A percentile compares a stretch with the other conserved stretches of the same genome.
phyloP scores from a whole-genome alignment of 768 basidiomycete genomes.

The Rhodosporidiobolus odoratus region DNA sequence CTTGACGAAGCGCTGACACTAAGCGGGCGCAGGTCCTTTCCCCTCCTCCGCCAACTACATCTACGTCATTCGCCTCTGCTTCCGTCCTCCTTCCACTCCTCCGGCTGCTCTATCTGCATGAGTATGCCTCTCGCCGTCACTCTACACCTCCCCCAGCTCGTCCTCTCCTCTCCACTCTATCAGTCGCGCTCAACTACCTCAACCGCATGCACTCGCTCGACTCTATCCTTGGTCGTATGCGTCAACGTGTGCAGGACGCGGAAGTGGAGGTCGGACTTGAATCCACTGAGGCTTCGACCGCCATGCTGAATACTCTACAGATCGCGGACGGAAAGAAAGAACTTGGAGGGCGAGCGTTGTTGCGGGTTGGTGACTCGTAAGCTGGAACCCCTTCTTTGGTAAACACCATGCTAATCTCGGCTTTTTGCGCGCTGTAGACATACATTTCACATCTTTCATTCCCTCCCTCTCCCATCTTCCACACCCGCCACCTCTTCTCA shows the following conservation, averaged over 20 bases:
- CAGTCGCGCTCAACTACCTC: conserved; percentile 13
- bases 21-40: neutral
- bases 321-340: conserved; percentile 8
- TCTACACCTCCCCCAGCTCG: neutral
- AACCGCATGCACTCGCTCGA: neutral
- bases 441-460: conserved; percentile 21
- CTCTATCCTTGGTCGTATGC: neutral
- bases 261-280: neutral
- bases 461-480: conserved; percentile 15
- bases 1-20: neutral
- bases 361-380: conserved; percentile 2
- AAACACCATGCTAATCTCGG: no score
- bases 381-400: neutral
- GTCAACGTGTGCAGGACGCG: neutral
- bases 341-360: conserved; percentile 21
- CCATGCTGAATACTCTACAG: neutral
- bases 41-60: neutral
- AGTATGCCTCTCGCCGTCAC: conserved; percentile 22
- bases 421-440: conserved; percentile 5
- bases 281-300: neutral
- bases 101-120: conserved; percentile 31
- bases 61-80: neutral
- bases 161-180: conserved; percentile 17
- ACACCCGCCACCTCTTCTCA: neutral
- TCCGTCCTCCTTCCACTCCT: conserved; percentile 12